These are phyloP conservation scores for Stylosanthes scabra DNA, from an alignment of 331 rosid genomes.

Conservation along the genomic window DNA sequence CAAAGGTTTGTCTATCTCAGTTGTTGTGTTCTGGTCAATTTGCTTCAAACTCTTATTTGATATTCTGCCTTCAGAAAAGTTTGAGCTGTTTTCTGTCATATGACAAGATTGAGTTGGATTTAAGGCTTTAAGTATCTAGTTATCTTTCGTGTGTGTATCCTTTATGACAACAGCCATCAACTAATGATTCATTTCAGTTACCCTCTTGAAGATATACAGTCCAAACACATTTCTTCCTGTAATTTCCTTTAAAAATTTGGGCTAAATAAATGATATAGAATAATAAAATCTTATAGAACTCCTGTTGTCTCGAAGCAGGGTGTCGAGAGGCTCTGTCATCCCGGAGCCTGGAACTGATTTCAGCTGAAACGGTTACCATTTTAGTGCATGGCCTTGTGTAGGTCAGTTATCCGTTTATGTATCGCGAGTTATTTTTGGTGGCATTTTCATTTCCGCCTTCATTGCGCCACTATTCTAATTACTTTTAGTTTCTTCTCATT, in stretches of 20 bases:
- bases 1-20: slow-evolving; percentile 63
- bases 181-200: slow-evolving; percentile 51
- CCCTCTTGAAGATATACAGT: slow-evolving; percentile 57
- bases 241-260: slow-evolving; percentile 62
- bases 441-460: slow-evolving; percentile 68
- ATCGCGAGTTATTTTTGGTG: slow-evolving; percentile 69
- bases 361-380: slow-evolving; percentile 89
- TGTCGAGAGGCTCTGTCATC: slow-evolving; percentile 89
- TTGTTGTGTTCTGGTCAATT: neutral
- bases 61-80: slow-evolving; percentile 5
- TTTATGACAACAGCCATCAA: neutral
- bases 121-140: slow-evolving; percentile 12
- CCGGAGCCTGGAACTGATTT: slow-evolving; percentile 87
- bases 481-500: slow-evolving; percentile 43
- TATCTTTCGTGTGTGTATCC: slow-evolving; percentile 24
- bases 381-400: slow-evolving; percentile 82
- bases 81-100: slow-evolving; percentile 21
- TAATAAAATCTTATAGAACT: slow-evolving; percentile 73
- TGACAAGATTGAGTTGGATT: slow-evolving; percentile 24
- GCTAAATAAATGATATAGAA: slow-evolving; percentile 56
- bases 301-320: slow-evolving; percentile 93
- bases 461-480: slow-evolving; percentile 39
- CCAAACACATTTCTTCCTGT: slow-evolving; percentile 58
- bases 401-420: slow-evolving; percentile 81
- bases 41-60: neutral